These are phyloP conservation scores for Tuber melanosporum DNA, from an alignment of 495 filamentous ascomycete genomes.

Conservation along the genomic window DNA sequence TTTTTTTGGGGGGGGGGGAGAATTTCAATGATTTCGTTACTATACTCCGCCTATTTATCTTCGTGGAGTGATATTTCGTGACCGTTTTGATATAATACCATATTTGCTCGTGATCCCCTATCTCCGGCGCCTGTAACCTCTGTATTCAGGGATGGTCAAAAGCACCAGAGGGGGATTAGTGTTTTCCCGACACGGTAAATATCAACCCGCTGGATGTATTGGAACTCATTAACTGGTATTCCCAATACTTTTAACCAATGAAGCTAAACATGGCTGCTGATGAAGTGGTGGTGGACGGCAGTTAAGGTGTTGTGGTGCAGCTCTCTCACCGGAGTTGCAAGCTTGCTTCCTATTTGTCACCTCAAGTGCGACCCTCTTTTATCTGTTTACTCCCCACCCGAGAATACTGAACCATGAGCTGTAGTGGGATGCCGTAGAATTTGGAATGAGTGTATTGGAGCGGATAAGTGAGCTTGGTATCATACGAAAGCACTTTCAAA, in stretches of 20 bases:
- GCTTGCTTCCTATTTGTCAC: neutral
- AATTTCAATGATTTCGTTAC: neutral
- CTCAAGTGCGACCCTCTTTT: neutral
- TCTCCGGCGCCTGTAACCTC: too few relatives aligned
- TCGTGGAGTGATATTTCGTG: neutral
- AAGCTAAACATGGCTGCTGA: too few relatives aligned
- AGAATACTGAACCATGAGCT: neutral
- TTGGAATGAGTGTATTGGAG: neutral
- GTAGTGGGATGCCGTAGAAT: neutral
- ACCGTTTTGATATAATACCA: neutral
- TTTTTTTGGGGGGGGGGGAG: neutral
- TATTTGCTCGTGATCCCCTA: too few relatives aligned
- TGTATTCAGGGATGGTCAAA: too few relatives aligned
- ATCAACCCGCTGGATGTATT: too few relatives aligned
- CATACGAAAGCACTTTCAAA: neutral
- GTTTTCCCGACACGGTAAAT: too few relatives aligned
- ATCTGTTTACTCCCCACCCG: neutral
- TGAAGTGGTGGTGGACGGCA: too few relatives aligned
- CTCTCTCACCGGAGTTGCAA: neutral
- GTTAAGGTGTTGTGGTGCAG: neutral
- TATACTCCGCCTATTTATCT: neutral
- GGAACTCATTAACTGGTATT: too few relatives aligned
- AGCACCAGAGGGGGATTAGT: too few relatives aligned
- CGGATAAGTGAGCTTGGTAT: neutral
- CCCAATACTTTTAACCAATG: too few relatives aligned